Percentiles rank a stretch among this genome's conserved stretches.
Evolutionary conservation across 305 asterid genomes (phyloP).

Genomic region (Nicotiana rustica): DNA sequence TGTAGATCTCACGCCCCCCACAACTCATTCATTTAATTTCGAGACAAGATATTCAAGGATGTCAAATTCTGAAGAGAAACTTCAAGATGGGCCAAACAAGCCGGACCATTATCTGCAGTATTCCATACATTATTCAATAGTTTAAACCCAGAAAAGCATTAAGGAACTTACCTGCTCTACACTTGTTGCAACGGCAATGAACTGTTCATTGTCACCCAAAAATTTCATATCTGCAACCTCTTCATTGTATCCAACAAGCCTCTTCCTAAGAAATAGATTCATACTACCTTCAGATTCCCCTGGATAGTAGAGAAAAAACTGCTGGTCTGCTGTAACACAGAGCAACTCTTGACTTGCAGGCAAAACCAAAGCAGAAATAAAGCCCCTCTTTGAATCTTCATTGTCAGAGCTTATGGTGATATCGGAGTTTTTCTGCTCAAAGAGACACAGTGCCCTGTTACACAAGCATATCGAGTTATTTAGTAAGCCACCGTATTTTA

Average conservation of each 20-base stretch:
- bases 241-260: constrained; percentile 91
- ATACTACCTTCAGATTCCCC: constrained; percentile 56
- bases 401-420: constrained; percentile 65
- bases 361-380: constrained; percentile 80
- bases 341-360: constrained; percentile 76
- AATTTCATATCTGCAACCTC: constrained; percentile 95
- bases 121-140: background rate
- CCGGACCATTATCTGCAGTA: no score
- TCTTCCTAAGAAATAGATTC: constrained; percentile 61
- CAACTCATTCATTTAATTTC: no score
- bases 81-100: no score
- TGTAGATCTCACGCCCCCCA: no score
- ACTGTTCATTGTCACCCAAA: constrained; percentile 87
- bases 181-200: constrained; percentile 90
- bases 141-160: background rate
- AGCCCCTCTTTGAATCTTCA: constrained; percentile 83
- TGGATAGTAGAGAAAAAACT: constrained; percentile 79
- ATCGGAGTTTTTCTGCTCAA: constrained; percentile 89
- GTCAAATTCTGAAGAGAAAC: no score
- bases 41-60: no score
- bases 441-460: constrained; percentile 72
- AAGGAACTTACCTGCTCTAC: constrained; percentile 71
- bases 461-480: constrained; percentile 36
- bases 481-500: no score
- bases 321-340: constrained; percentile 94